Conservation (phyloP, 2,329 filamentous ascomycete species). For the Chalaropsis ovoidea region DNA sequence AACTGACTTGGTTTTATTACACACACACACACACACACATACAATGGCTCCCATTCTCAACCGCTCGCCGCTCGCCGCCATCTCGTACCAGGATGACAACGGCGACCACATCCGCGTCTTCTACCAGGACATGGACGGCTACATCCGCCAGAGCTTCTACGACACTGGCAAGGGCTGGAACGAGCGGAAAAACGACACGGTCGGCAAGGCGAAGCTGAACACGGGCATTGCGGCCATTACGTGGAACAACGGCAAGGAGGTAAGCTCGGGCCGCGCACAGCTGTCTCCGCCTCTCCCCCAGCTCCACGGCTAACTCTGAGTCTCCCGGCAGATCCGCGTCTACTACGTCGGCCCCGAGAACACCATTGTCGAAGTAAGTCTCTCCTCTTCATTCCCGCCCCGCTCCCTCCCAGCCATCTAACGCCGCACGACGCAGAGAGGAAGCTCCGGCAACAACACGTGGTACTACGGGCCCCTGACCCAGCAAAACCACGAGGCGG, state of each 20-base stretch:
- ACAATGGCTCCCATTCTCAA: constrained; percentile 24
- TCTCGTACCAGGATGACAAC: constrained; percentile 25
- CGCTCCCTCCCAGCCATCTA: background rate
- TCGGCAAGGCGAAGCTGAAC: constrained; percentile 25
- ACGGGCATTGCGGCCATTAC: constrained; percentile 25
- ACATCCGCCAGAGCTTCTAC: constrained; percentile 24
- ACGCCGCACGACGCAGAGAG: constrained; percentile 3
- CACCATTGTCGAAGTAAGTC: constrained; percentile 23
- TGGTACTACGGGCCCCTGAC: constrained; percentile 25
- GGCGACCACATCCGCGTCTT: constrained; percentile 25
- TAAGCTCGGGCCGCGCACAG: background rate
- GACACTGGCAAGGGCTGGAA: constrained; percentile 26
- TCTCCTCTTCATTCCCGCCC: background rate
- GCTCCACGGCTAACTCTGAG: background rate
- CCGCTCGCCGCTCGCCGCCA: constrained; percentile 22
- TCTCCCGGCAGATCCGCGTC: constrained; percentile 20
- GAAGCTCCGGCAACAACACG: constrained; percentile 23
- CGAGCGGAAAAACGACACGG: constrained; percentile 21
- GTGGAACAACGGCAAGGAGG: constrained; percentile 25
- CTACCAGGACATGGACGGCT: constrained; percentile 25
- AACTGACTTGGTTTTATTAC: background rate
- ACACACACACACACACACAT: background rate
- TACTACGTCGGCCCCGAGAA: constrained; percentile 24
- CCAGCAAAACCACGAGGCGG: constrained; percentile 19
- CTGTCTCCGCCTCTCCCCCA: no score